Base-by-base conservation (phyloP, 2,329 filamentous ascomycete species). In the Apiospora malaysiana region DNA sequence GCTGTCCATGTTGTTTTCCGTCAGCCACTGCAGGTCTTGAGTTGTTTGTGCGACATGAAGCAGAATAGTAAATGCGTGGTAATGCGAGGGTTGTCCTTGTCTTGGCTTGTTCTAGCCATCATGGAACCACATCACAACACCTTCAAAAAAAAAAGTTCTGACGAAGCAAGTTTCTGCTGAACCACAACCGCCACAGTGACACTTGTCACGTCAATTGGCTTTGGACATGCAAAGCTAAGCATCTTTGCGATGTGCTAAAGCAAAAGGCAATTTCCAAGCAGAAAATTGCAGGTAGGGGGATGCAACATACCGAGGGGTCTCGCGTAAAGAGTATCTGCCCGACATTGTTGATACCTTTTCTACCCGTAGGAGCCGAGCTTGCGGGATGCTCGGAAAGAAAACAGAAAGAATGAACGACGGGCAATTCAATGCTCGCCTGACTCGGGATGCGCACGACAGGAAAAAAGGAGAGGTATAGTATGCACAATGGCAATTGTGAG, bases 1-100 rank as follows among this genome's bases (percentile, higher is more conserved):
- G 74, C 88, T 90, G 69, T 68, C 42, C 47, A n/a, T 59, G 14
- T 21, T 32, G 21, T 21, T 27, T 46, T 4, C 9, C 40, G 65
- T 67, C 40, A 67, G 65, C 32, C 18, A 68, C 67, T 43, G 25
- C 40, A 51, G 43, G 46, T 47, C 46, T 25, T 49, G 23, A 12
- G 9, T 63, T n/a, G 4, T 40, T 40, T 37, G 32, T 63, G 32
- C 56, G 56, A 63, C 56, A 40, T 40, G 32, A 23, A 14, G 18
- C 56, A n/a, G 32, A 21, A 21, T 12, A n/a, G 2, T 37, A 10
- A 10, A 6, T 37, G 27, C 16, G 21, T 37, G 27, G 27, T 21
- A 32, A 16, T 7, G 51, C 21, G 16, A 32, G 27, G 18, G 27
- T 37, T 32, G n/a, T 27, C 27, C 51, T 37, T 18, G 27, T 7